These are phyloP conservation scores for Hericium alpestre DNA, from an alignment of 768 basidiomycete genomes.

Conservation along the genomic window DNA sequence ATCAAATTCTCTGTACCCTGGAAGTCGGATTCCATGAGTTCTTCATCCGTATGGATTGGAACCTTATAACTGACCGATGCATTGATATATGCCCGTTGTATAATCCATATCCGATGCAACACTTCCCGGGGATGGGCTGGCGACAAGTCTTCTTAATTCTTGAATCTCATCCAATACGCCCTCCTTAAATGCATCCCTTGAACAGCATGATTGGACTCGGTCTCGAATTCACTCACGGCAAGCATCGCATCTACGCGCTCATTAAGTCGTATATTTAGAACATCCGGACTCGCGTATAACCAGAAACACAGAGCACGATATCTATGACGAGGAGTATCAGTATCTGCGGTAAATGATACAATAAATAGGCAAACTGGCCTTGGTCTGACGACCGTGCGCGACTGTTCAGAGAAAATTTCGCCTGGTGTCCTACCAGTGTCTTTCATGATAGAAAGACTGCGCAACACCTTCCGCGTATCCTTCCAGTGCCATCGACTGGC, in stretches of 20 bases:
- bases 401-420: conserved; percentile 58
- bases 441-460: conserved; percentile 69
- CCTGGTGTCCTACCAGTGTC: conserved; percentile 56
- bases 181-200: conserved; percentile 1
- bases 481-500: conserved; percentile 92
- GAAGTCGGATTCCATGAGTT: not conserved
- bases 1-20: conserved; percentile 91
- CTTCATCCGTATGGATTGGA: not conserved
- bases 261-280: conserved; percentile 61
- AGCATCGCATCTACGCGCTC: conserved; percentile 84
- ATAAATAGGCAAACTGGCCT: conserved; percentile 29
- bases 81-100: conserved; percentile 84
- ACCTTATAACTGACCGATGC: conserved; percentile 41
- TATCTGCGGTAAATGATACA: not conserved
- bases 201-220: not conserved
- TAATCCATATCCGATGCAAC: conserved; percentile 32
- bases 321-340: conserved; percentile 28
- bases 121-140: too few species aligned
- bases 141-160: conserved; percentile 24
- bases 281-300: conserved; percentile 66
- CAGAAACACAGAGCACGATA: conserved; percentile 85
- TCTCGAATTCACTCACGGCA: conserved; percentile 36
- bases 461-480: conserved; percentile 82
- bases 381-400: conserved; percentile 31
- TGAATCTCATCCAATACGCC: conserved; percentile 77